These are phyloP conservation scores for Bremia lactucae DNA, from an alignment of 352 stramenopile species.

Conservation along the genomic window DNA sequence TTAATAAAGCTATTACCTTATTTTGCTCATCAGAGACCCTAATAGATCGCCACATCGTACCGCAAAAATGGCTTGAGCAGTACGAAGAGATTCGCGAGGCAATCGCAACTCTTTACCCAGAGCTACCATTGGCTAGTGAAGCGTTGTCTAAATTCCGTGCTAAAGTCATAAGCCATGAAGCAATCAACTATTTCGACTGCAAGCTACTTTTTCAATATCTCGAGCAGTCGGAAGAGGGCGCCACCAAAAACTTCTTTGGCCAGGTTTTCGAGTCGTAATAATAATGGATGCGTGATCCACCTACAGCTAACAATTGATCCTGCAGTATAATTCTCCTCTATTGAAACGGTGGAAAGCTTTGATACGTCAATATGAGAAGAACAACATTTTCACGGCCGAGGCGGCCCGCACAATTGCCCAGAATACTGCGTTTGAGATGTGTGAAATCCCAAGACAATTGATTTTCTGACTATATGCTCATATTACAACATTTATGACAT, in stretches of 20 bases:
- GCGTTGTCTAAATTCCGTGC: constrained; percentile 32
- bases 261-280: constrained; percentile 21
- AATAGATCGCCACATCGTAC: constrained; percentile 61
- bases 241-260: constrained; percentile 66
- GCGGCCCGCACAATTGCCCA: constrained; percentile 59
- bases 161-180: constrained; percentile 40
- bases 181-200: constrained; percentile 72
- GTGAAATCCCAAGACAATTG: no score
- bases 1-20: not conserved
- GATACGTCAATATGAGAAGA: constrained; percentile 65
- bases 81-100: constrained; percentile 49
- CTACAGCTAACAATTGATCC: no score
- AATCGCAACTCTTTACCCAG: constrained; percentile 38
- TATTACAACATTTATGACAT: not conserved
- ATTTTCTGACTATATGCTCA: no score
- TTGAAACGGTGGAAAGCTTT: constrained; percentile 61
- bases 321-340: constrained; percentile 62
- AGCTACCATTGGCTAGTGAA: constrained; percentile 37
- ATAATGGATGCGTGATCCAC: not conserved
- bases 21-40: constrained; percentile 37
- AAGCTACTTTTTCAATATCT: constrained; percentile 52
- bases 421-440: constrained; percentile 77
- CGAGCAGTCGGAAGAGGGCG: constrained; percentile 45
- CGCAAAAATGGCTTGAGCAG: constrained; percentile 60
- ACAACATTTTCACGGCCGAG: constrained; percentile 67